Evolutionary conservation across 1,284 basidiomycete species (phyloP).

Genomic region (Cryptococcus depauperatus): DNA sequence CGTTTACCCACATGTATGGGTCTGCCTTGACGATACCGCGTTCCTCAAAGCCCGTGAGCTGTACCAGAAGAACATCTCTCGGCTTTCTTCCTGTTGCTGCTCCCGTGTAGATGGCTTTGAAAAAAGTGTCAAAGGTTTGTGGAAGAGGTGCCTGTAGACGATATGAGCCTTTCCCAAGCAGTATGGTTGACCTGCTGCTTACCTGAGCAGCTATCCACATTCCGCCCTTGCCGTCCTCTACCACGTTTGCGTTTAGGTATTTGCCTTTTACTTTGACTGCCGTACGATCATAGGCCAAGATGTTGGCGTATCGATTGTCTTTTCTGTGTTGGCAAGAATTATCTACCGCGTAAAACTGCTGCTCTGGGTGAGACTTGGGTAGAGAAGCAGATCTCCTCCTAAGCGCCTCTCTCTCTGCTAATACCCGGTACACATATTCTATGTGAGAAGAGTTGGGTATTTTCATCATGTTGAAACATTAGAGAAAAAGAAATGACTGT

Average conservation of each 20-base stretch:
- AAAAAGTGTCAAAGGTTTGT: slow-evolving; percentile 26
- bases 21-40: slow-evolving; percentile 34
- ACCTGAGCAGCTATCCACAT: slow-evolving; percentile 42
- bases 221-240: slow-evolving; percentile 20
- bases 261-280: slow-evolving; percentile 19
- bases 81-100: slow-evolving; percentile 20
- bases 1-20: slow-evolving; percentile 29
- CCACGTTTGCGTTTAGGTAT: slow-evolving; percentile 41
- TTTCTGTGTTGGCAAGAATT: slow-evolving; percentile 17
- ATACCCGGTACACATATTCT: slow-evolving; percentile 4
- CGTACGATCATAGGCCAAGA: slow-evolving; percentile 39
- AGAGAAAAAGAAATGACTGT: not conserved
- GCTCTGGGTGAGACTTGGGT: not conserved
- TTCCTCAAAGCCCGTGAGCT: slow-evolving; percentile 39
- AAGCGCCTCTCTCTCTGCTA: slow-evolving; percentile 9
- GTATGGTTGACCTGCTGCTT: slow-evolving; percentile 4
- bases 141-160: slow-evolving; percentile 31
- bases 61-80: slow-evolving; percentile 29
- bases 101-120: slow-evolving; percentile 25
- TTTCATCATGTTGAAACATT: not conserved
- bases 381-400: slow-evolving; percentile 1
- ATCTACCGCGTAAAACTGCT: slow-evolving; percentile 24
- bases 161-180: not conserved
- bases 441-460: not conserved
- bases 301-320: slow-evolving; percentile 36